phyloP scores from a whole-genome alignment of 2,329 filamentous ascomycete genomes.

The Pyricularia sp. region DNA sequence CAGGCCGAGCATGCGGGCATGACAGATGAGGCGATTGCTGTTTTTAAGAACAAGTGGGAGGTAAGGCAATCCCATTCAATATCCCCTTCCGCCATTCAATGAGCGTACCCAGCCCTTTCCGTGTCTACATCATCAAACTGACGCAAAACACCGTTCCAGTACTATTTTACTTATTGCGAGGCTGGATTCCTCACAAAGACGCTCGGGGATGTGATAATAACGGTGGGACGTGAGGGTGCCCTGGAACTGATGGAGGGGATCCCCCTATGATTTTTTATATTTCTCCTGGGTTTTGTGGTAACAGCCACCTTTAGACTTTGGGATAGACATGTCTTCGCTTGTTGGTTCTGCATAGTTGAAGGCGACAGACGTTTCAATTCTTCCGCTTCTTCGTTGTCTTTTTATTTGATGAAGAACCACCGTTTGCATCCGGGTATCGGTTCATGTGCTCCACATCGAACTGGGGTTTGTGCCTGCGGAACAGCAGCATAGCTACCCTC shows the following conservation, averaged over 20 bases:
- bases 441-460: constrained; percentile 77
- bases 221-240: constrained; percentile 55
- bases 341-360: not conserved
- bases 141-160: constrained; percentile 27
- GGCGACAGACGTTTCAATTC: constrained; percentile 16
- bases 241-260: constrained; percentile 62
- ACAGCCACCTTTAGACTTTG: not conserved
- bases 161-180: constrained; percentile 70
- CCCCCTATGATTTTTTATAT: constrained; percentile 38
- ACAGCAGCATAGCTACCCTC: constrained; percentile 80
- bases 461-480: constrained; percentile 68
- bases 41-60: constrained; percentile 66
- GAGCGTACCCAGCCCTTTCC: not conserved
- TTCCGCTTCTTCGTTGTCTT: constrained; percentile 32
- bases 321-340: not conserved
- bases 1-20: constrained; percentile 47
- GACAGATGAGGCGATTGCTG: constrained; percentile 51
- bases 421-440: constrained; percentile 42
- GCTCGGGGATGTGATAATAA: constrained; percentile 64
- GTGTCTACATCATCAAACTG: not conserved
- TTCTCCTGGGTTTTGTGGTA: constrained; percentile 5
- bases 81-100: not conserved
- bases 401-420: constrained; percentile 20
- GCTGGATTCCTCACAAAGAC: constrained; percentile 65
- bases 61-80: constrained; percentile 22